These are phyloP conservation scores for Yamadazyma buinensis DNA, from an alignment of 1,139 yeast species.

Conservation along the genomic window DNA sequence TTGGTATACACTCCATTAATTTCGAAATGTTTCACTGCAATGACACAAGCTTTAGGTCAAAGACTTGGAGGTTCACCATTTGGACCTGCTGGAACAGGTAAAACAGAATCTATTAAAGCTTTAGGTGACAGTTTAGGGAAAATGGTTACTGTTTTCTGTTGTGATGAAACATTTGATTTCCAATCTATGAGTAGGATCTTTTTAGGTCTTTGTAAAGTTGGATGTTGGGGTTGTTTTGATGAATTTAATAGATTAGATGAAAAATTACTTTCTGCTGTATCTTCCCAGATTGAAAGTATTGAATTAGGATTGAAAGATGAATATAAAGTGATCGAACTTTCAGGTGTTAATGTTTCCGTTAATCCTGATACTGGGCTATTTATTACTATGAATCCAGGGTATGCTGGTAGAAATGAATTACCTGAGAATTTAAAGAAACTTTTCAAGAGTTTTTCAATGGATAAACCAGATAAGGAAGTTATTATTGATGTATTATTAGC, in stretches of 20 bases:
- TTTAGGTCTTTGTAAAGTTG: constrained; percentile 79
- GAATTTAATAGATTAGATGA: constrained; percentile 84
- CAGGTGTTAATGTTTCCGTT: constrained; percentile 44
- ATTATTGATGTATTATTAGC: constrained; percentile 72
- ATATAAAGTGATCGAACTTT: constrained; percentile 36
- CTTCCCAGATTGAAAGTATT: constrained; percentile 75
- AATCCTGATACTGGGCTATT: constrained; percentile 66
- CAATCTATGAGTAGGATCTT: constrained; percentile 77
- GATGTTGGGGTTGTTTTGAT: constrained; percentile 96
- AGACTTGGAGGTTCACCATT: constrained; percentile 86
- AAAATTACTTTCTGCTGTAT: constrained; percentile 75
- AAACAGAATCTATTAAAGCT: constrained; percentile 88
- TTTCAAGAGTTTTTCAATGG: constrained; percentile 75
- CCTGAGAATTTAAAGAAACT: constrained; percentile 85
- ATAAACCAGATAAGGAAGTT: constrained; percentile 61
- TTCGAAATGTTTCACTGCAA: constrained; percentile 58
- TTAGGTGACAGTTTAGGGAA: constrained; percentile 77
- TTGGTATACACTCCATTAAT: constrained; percentile 77
- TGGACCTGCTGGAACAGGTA: constrained; percentile 99
- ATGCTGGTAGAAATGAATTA: constrained; percentile 74
- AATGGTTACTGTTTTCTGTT: constrained; percentile 81
- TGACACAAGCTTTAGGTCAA: constrained; percentile 73
- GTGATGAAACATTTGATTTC: constrained; percentile 87
- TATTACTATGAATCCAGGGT: constrained; percentile 89
- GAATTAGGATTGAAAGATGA: constrained; percentile 46